Evolutionary conservation across 768 basidiomycete species (phyloP), one percentile per base, ranked within the genome.

Genomic region (Thelephora ganbajun): DNA sequence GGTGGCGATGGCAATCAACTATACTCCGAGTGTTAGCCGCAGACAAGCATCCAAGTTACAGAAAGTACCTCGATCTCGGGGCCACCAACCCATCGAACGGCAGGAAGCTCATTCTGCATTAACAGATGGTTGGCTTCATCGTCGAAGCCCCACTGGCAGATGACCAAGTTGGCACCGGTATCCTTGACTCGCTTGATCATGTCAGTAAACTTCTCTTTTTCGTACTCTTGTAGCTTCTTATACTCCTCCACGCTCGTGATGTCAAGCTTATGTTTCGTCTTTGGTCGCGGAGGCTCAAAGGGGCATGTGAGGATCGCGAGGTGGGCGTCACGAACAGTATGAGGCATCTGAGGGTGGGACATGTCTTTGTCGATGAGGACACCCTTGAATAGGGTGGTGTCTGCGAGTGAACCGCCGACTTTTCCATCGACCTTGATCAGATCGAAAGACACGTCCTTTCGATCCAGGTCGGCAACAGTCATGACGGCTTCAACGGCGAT

Each of bases 71-170:
- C 96, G 53, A 99, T 99, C 63, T 99, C 96, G 3, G 96, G 96
- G 19, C 96, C 96, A 51, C 96, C 96, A 48, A 99, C 96, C 96
- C 96, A 98, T 61, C 96, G 76, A 26, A 98, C 94, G 23, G 96
- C 88, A 37, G 96, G 96, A 33, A 99, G 72, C 12, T 93, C 89
- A 57, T 97, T 98, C 70, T 96, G 92, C 89, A 98, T 91, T 53
- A 99, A 66, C 57, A 98, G 55, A 62, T 98, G 96, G 61, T 99
- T 99, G 39, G 96, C 96, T 67, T 99, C 96, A 59, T 99, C 96
- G 61, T 99, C 96, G 60, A 99, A 99, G 51, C 96, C 96, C 96
- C 96, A 99, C 61, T 99, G 96, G 66, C 96, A 99, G 57, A 99
- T 97, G 54, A 99, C 96, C 50, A 99, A 67, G 65, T 99, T 99